A percentile compares a stretch with the other conserved stretches of the same genome.
phyloP scores from a whole-genome alignment of 805 yeast species.

The Candida alai region DNA sequence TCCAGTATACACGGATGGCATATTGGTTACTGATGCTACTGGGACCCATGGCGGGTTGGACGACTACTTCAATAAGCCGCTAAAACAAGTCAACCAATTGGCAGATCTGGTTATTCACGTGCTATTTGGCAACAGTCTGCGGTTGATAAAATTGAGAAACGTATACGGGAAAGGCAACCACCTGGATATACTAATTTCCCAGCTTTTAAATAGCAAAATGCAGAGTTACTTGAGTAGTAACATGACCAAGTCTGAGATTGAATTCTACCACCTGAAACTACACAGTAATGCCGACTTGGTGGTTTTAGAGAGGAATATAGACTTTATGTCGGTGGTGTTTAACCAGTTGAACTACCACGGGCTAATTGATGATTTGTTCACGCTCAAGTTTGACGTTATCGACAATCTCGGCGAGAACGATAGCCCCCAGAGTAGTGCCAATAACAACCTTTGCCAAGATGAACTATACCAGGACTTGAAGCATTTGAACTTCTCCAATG shows the following conservation, averaged over 20 bases:
- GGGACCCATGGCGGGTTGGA: conserved; percentile 33
- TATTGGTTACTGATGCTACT: conserved; percentile 40
- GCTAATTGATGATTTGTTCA: conserved; percentile 67
- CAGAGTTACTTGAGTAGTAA: conserved; percentile 34
- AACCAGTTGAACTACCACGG: conserved; percentile 83
- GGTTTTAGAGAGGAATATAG: conserved; percentile 75
- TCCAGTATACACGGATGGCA: conserved; percentile 40
- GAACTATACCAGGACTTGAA: conserved; percentile 42
- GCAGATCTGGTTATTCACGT: conserved; percentile 49
- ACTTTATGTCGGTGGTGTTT: conserved; percentile 64
- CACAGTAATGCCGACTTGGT: conserved; percentile 64
- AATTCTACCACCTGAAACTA: conserved; percentile 30
- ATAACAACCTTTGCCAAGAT: conserved; percentile 8
- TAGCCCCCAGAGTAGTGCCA: too few relatives aligned
- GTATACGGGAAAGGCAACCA: conserved; percentile 57
- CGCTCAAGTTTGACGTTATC: conserved; percentile 40
- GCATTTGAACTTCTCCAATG: conserved; percentile 70
- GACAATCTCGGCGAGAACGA: conserved; percentile 11
- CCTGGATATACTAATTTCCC: conserved; percentile 45
- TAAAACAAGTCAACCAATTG: conserved; percentile 43
- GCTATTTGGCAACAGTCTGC: conserved; percentile 16
- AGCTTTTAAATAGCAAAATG: conserved; percentile 30
- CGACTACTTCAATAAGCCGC: conserved; percentile 42
- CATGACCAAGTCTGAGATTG: conserved; percentile 34
- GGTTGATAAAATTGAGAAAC: conserved; percentile 46